Evolutionary conservation across 805 yeast genomes (phyloP), one percentile per base, ranked within the genome.

Genomic region (Myxozyma lipomycoides): DNA sequence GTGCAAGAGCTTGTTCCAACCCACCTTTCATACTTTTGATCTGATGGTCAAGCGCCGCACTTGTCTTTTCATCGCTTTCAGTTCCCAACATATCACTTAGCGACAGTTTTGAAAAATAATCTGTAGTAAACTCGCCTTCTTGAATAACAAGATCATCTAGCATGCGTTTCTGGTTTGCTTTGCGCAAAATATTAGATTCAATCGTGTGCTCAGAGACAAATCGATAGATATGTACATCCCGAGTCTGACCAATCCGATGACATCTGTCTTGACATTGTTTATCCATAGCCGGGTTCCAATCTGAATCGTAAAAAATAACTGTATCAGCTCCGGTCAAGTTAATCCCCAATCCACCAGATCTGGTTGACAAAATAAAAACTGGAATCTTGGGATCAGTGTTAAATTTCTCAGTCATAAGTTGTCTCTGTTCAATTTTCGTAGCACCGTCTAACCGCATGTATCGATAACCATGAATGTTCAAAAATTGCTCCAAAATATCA

Each of bases 241-340:
- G 77, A 17, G 95, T 88, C 68, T 93, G 99, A 4, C 99, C 99
- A 67, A 93, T 93, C 74, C 99, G 84, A 67, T 93, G 99, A 70
- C 98, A 93, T 68, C 99, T 82, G 70, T 93, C 99, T 69, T 93
- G 98, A 71, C 98, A 93, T 70, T 93, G 99, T 65, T 89, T 88
- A 67, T 93, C 99, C 97, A 93, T 93, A 1, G 98, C 95, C 1
- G 99, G 99, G 65, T 93, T 93, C 98, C 98, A 91, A 69, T 91
- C 98, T 2, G 96, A 88, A 69, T 93, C 99, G 67, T 95, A 93
- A 70, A 93, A 95, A 5, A 93, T 88, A 40, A 93, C 99, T 0
- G 98, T 93, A 64, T 93, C 99, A 0, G 99, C 99, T 64, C 98
- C 99, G 0, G 98, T 93, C 58, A 93, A 72, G 64, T 93, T 93